These are phyloP conservation scores for Nasturtium officinale DNA, from an alignment of 345 rosid genomes.

Conservation along the genomic window DNA sequence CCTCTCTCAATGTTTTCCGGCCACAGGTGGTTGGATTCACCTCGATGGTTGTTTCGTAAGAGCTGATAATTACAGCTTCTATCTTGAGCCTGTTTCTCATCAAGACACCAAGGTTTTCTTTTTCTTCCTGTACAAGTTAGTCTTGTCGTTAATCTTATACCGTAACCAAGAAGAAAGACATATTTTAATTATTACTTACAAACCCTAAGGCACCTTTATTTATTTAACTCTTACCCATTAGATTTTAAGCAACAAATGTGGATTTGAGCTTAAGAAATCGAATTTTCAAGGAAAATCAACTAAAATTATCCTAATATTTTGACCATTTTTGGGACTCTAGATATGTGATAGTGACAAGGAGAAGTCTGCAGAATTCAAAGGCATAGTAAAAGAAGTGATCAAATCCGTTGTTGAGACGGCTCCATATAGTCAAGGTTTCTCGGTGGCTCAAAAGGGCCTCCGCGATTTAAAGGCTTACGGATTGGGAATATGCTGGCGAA, in stretches of 20 bases:
- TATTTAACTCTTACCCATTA: too few species aligned
- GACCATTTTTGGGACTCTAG: constrained; percentile 33
- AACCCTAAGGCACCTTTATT: neutral
- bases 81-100: constrained; percentile 35
- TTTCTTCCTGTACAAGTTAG: neutral
- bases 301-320: neutral
- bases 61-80: constrained; percentile 55
- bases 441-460: constrained; percentile 17
- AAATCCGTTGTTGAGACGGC: constrained; percentile 31
- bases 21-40: constrained; percentile 53
- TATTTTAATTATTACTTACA: neutral
- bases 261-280: neutral
- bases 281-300: neutral
- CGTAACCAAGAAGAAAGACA: neutral
- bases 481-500: constrained; percentile 51
- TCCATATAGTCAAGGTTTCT: constrained; percentile 44
- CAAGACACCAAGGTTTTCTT: constrained; percentile 43
- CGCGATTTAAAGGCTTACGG: constrained; percentile 40
- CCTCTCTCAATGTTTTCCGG: constrained; percentile 47
- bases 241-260: neutral
- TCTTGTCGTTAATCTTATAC: neutral
- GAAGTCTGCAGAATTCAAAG: constrained; percentile 17
- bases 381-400: constrained; percentile 39
- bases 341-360: constrained; percentile 41
- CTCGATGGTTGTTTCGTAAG: constrained; percentile 57